Evolutionary conservation across 2,329 filamentous ascomycete genomes (phyloP).

Genomic region (Plectosphaerella cucumerina): DNA sequence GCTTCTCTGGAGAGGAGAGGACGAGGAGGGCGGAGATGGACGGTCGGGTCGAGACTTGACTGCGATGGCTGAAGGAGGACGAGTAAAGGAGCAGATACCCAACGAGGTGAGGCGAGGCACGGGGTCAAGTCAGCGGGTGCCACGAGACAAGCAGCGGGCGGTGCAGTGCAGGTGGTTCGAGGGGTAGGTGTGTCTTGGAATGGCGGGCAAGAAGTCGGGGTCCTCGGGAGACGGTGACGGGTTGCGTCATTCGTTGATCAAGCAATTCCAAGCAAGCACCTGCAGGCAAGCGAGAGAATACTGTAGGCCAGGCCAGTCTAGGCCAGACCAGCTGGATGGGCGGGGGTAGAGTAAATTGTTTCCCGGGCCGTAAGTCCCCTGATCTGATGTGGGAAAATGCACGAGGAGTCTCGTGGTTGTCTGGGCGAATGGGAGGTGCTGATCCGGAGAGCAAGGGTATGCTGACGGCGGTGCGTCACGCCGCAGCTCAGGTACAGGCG

Average conservation of each 20-base stretch:
- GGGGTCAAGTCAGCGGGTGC: constrained; percentile 15
- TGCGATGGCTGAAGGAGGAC: not conserved
- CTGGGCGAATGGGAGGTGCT: not conserved
- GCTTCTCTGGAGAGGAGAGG: too few species aligned
- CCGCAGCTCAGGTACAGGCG: not conserved
- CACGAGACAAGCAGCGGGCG: constrained; percentile 10
- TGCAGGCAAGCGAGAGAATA: not conserved
- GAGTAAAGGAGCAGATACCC: not conserved
- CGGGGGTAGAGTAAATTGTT: too few species aligned
- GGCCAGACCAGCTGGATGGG: too few species aligned
- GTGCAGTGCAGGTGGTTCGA: not conserved
- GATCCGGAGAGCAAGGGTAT: not conserved
- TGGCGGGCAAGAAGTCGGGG: not conserved
- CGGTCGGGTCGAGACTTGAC: constrained; percentile 2
- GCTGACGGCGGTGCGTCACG: not conserved
- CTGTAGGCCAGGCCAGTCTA: too few species aligned
- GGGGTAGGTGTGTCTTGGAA: not conserved
- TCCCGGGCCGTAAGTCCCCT: not conserved
- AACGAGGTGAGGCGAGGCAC: constrained; percentile 7
- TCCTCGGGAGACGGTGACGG: not conserved
- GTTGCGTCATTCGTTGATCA: not conserved
- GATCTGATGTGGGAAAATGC: not conserved
- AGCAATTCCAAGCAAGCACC: not conserved
- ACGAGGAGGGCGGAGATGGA: too few species aligned
- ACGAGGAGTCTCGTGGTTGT: not conserved